Evolutionary conservation across 2,329 filamentous ascomycete species (phyloP).

Genomic region (Clathrospora elynae): DNA sequence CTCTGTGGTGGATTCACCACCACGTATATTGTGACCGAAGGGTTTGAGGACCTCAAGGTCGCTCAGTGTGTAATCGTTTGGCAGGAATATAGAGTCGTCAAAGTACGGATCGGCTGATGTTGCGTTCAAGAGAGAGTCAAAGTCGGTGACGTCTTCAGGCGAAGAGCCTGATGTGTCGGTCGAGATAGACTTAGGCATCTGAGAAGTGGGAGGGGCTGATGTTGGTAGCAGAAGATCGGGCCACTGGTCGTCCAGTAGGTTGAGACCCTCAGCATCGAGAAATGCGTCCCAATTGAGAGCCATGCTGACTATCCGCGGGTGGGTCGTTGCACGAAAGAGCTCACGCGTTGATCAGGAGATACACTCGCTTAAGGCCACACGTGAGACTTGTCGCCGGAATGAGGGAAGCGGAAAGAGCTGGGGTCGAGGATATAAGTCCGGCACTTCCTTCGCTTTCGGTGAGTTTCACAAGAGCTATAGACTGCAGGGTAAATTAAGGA

Average conservation of each 20-base stretch:
- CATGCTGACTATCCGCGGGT: slow-evolving; percentile 41
- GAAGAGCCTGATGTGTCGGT: slow-evolving; percentile 40
- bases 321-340: slow-evolving; percentile 35
- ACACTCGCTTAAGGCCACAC: slow-evolving; percentile 31
- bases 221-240: slow-evolving; percentile 41
- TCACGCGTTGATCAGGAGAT: slow-evolving; percentile 50
- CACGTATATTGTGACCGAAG: slow-evolving; percentile 39
- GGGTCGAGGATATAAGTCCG: slow-evolving; percentile 36
- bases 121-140: slow-evolving; percentile 38
- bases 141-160: slow-evolving; percentile 40
- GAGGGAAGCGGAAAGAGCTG: slow-evolving; percentile 22
- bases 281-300: slow-evolving; percentile 49
- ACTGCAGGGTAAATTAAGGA: too few relatives aligned
- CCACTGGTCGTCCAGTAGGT: slow-evolving; percentile 48
- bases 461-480: too few relatives aligned
- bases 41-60: slow-evolving; percentile 48
- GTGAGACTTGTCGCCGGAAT: slow-evolving; percentile 28
- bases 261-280: slow-evolving; percentile 45
- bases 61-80: slow-evolving; percentile 49
- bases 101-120: slow-evolving; percentile 44
- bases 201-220: slow-evolving; percentile 33
- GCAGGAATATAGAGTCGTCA: slow-evolving; percentile 45
- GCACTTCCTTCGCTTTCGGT: slow-evolving; percentile 15
- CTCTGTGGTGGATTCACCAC: slow-evolving; percentile 43
- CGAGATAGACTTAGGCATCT: slow-evolving; percentile 45